Percentiles rank a stretch among this genome's conserved stretches.
Conservation (phyloP, 352 stramenopile species). For the Phytophthora melonis region DNA sequence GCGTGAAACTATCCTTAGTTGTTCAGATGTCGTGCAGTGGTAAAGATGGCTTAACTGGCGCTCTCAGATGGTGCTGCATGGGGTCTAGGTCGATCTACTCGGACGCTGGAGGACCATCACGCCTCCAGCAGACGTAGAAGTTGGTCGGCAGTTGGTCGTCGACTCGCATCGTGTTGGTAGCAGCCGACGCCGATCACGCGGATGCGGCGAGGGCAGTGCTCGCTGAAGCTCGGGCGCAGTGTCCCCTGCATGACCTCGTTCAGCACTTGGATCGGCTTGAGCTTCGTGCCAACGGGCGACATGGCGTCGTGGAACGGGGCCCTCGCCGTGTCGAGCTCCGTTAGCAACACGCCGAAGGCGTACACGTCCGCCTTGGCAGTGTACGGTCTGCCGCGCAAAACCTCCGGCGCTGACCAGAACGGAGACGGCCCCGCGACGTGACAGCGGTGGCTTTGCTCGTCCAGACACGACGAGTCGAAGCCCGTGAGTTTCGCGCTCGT, state of each 20-base stretch:
- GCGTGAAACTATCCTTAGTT: conserved; percentile 6
- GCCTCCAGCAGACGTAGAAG: conserved; percentile 48
- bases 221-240: conserved; percentile 54
- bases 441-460: conserved; percentile 30
- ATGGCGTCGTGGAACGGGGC: conserved; percentile 39
- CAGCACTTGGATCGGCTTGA: conserved; percentile 53
- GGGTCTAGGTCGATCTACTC: neutral
- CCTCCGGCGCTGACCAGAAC: conserved; percentile 50
- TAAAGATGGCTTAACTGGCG: neutral
- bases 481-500: conserved; percentile 51
- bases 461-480: conserved; percentile 45
- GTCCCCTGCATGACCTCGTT: conserved; percentile 58
- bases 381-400: conserved; percentile 36
- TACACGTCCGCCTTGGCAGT: conserved; percentile 48
- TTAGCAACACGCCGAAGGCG: conserved; percentile 50
- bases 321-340: conserved; percentile 42
- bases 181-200: conserved; percentile 49
- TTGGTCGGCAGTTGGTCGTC: conserved; percentile 42
- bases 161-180: conserved; percentile 50
- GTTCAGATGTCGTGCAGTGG: conserved; percentile 1
- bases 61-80: neutral
- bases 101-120: conserved; percentile 11
- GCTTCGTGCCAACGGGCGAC: conserved; percentile 33
- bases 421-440: conserved; percentile 18
- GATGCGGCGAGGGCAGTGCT: conserved; percentile 50